Conservation (phyloP, 495 filamentous ascomycete genomes). For the Cudoniella acicularis region DNA sequence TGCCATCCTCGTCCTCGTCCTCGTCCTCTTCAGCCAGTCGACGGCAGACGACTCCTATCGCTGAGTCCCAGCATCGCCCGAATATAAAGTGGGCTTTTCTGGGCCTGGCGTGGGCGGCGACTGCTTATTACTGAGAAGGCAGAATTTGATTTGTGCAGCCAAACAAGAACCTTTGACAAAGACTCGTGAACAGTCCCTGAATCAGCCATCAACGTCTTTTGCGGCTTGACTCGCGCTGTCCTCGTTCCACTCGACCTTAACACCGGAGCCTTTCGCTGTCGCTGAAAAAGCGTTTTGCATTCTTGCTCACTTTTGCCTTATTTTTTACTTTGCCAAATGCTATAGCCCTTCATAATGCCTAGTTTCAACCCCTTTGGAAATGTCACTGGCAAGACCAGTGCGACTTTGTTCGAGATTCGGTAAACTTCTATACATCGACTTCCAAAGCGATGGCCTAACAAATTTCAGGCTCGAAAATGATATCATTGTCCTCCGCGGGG, state of each 20-base stretch:
- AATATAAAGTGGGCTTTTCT: background rate
- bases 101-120: background rate
- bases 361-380: slow-evolving; percentile 47
- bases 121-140: background rate
- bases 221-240: background rate
- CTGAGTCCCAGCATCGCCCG: background rate
- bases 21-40: background rate
- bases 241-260: background rate
- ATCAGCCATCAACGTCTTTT: background rate
- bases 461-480: slow-evolving; percentile 66
- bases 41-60: background rate
- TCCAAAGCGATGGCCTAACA: background rate
- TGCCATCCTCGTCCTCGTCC: too few species aligned
- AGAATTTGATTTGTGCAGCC: slow-evolving; percentile 1
- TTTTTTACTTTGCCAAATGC: background rate
- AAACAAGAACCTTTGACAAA: background rate
- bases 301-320: background rate
- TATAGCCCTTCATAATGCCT: slow-evolving; percentile 33
- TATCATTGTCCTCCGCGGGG: slow-evolving; percentile 74
- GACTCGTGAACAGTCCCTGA: background rate
- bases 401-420: slow-evolving; percentile 53
- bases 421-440: slow-evolving; percentile 27
- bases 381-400: slow-evolving; percentile 37
- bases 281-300: background rate
- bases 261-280: background rate